Conservation (phyloP, 2,329 filamentous ascomycete species). For the Exophiala sideris region DNA sequence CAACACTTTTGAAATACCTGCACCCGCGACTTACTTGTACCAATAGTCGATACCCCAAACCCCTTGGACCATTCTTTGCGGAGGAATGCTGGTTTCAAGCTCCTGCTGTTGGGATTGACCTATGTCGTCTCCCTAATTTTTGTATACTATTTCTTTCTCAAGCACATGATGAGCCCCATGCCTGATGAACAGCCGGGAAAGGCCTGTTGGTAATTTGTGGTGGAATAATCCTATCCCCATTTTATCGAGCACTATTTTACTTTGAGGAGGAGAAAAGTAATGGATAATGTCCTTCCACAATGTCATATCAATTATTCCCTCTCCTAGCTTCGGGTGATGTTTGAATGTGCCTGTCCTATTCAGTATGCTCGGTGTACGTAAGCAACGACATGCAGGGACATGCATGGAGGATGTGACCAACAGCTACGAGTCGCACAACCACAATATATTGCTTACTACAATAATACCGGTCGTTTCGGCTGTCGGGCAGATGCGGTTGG, state of each 20-base stretch:
- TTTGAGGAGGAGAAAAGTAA: constrained; percentile 3
- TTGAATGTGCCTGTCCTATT: no score
- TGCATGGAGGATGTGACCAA: no score
- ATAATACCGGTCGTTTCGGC: no score
- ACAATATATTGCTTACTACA: no score
- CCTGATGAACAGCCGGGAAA: constrained; percentile 14
- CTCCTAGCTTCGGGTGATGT: no score
- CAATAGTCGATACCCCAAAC: constrained; percentile 19
- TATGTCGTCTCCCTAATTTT: not conserved
- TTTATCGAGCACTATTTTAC: not conserved
- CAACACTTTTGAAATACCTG: constrained; percentile 5
- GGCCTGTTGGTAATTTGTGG: not conserved
- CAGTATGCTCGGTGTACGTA: no score
- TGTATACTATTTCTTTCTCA: constrained; percentile 16
- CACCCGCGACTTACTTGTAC: constrained; percentile 13
- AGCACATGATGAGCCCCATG: constrained; percentile 19
- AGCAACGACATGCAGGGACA: no score
- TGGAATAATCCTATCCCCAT: not conserved
- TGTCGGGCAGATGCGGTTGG: no score
- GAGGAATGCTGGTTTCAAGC: constrained; percentile 13
- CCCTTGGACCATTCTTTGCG: constrained; percentile 13
- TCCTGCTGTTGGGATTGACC: constrained; percentile 5
- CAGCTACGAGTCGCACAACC: no score
- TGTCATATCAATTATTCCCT: no score
- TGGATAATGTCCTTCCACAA: constrained; percentile 10